A percentile compares a stretch with the other conserved stretches of the same genome.
phyloP scores from a whole-genome alignment of 768 basidiomycete species.

The Pisolithus marmoratus region DNA sequence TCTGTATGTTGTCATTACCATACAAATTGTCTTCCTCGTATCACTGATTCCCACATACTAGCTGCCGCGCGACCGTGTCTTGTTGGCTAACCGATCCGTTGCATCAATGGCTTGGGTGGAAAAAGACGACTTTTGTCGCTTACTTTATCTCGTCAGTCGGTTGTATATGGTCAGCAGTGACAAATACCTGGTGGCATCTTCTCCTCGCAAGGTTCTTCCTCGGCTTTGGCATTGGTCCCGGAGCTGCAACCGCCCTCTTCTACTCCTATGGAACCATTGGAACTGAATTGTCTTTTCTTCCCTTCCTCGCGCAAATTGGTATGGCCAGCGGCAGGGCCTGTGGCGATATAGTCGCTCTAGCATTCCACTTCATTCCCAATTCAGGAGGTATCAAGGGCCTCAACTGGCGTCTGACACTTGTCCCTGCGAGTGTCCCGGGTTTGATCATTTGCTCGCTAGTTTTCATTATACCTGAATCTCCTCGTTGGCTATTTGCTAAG shows the following conservation, averaged over 20 bases:
- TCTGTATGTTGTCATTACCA: conserved; percentile 29
- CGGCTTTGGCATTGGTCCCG: too few relatives aligned
- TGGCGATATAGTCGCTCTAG: conserved; percentile 63
- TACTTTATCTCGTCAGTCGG: conserved; percentile 50
- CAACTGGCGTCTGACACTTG: conserved; percentile 80
- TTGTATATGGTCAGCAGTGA: conserved; percentile 50
- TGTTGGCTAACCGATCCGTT: conserved; percentile 60
- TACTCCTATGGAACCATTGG: too few relatives aligned
- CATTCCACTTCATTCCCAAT: conserved; percentile 49
- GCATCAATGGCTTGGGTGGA: conserved; percentile 48
- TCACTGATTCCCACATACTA: too few relatives aligned
- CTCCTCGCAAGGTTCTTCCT: conserved; percentile 50
- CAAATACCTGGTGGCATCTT: conserved; percentile 41
- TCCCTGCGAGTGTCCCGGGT: conserved; percentile 57
- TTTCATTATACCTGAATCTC: conserved; percentile 57
- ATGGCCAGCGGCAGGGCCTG: too few relatives aligned
- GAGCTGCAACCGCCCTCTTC: conserved; percentile 56
- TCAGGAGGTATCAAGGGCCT: conserved; percentile 47
- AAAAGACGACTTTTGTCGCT: conserved; percentile 55
- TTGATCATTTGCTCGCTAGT: conserved; percentile 39
- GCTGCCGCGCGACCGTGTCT: conserved; percentile 47
- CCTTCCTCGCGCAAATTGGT: too few relatives aligned
- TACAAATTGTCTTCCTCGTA: conserved; percentile 2
- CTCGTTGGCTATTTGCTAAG: conserved; percentile 83
- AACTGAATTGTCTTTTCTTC: too few relatives aligned